Evolutionary conservation across 805 yeast genomes (phyloP).

Genomic region (Kuraishia ogatae): DNA sequence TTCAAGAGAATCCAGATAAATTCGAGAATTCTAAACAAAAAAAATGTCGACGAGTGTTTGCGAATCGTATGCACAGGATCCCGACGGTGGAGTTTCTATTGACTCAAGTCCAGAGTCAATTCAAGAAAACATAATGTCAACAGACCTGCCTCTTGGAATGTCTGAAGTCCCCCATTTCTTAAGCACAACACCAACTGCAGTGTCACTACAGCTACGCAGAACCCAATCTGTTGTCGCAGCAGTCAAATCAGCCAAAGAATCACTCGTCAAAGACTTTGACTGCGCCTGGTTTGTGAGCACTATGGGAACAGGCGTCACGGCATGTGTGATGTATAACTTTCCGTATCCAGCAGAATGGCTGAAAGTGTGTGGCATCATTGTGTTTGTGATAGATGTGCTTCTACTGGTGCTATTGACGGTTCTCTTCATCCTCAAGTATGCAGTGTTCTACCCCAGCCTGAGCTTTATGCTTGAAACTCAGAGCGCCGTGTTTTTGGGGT

Average conservation of each 20-base stretch:
- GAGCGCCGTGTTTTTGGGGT: conserved; percentile 61
- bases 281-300: conserved; percentile 61
- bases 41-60: no score
- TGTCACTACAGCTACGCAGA: not conserved
- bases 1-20: no score
- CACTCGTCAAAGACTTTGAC: conserved; percentile 19
- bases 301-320: conserved; percentile 80
- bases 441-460: conserved; percentile 23
- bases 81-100: no score
- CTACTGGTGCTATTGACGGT: conserved; percentile 33
- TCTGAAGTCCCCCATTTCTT: no score
- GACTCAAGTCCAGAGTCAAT: no score
- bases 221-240: not conserved
- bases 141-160: no score
- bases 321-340: conserved; percentile 51
- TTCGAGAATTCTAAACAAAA: no score
- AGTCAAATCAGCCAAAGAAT: not conserved
- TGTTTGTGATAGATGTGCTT: conserved; percentile 46
- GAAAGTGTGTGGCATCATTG: conserved; percentile 14
- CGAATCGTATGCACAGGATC: no score
- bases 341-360: conserved; percentile 29
- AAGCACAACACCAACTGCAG: not conserved
- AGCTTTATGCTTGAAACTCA: conserved; percentile 28
- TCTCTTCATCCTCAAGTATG: conserved; percentile 30
- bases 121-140: no score